Evolutionary conservation across 2,329 filamentous ascomycete species (phyloP), one percentile per base, ranked within the genome.

Genomic region (Sphaceloma murrayae): DNA sequence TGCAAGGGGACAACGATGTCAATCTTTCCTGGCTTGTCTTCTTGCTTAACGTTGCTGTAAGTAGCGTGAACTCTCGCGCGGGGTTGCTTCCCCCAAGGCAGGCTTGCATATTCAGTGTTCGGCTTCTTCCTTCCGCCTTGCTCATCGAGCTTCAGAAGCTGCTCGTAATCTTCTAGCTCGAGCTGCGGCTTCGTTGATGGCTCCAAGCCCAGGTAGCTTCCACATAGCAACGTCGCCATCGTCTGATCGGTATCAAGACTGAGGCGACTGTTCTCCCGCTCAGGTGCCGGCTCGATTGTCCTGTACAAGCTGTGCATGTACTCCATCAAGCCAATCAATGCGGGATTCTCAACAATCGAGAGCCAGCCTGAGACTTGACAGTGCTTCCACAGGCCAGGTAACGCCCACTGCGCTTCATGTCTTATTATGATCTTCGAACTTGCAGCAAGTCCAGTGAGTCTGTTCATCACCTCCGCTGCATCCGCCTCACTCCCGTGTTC

Each of bases 361-460:
- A 42, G 54, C 64, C 65, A 69, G 1, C 53, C 49, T 24, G 57
- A 58, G 4, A 50, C 43, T 14, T 54, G 52, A 1, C 65, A 65
- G 22, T 66, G 56, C 11, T 66, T 60, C 49, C 65, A 68, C 1
- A 72, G 50, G 3, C 61, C 60, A 3, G 65, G 69, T 45, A 67
- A 64, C 8, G 62, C 66, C 62, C 64, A 71, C 44, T 69, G 70
- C 2, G 70, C 68, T 53, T 74, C 71, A 46, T 73, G 69, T 5
- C 71, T 62, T n/a, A 74, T 65, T 22, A 67, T 64, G 1, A 73
- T 65, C 48, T 73, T 74, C 3, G 67, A 65, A 24, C 67, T 72
- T 3, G 67, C 62, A 0, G 63, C 64, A 13, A 68, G 62, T 1
- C 64, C 59, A 2, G 66, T 60, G 11, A 72, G 59, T 36, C 63